Base-by-base conservation (phyloP, 2,329 filamentous ascomycete genomes). In the Fusarium praegraminearum region DNA sequence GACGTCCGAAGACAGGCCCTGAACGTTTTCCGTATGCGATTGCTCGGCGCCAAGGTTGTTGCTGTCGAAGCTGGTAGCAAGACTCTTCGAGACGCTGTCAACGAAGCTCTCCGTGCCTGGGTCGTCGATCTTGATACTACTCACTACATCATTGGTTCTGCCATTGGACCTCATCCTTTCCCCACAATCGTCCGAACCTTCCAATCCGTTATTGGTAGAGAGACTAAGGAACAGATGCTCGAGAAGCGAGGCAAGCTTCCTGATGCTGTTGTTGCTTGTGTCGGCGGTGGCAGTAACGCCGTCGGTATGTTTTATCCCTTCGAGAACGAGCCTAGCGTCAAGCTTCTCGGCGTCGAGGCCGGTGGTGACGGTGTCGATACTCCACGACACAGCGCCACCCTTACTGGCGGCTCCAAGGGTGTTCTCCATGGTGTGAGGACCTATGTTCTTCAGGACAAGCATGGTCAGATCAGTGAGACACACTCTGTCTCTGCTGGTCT, bases 291-390 rank as follows among this genome's bases (percentile, higher is more conserved):
- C 62, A 94, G 91, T 79, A 99, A 99, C 78, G 96, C 96, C 4
- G 91, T 92, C 5, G 96, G 96, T 82, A 99, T 98, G 94, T 99
- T 99, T 84, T 97, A 95, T 81, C 96, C 96, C 54, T 99, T 99
- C 83, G 87, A 91, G 68, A 89, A 93, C 43, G 95, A 99, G 75
- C 86, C 87, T 1, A 90, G 86, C 65, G 96, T 99, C 65, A 94
- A 94, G 82, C 87, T 98, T 5, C 85, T 98, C 15, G 96, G 96
- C 70, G 94, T 99, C 3, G 96, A 99, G 83, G 96, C 96, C 15
- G 96, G 93, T 40, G 96, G 96, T 66, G 96, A 98, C 75, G 96
- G 96, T 65, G 78, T 98, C 18, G 92, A 98, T 63, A 98, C 96
- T 1, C 80, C 83, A 10, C 89, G 93, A 47, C 96, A 99, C 82